Base-by-base conservation (phyloP, 2,329 filamentous ascomycete genomes). In the Salinomyces thailandicus region DNA sequence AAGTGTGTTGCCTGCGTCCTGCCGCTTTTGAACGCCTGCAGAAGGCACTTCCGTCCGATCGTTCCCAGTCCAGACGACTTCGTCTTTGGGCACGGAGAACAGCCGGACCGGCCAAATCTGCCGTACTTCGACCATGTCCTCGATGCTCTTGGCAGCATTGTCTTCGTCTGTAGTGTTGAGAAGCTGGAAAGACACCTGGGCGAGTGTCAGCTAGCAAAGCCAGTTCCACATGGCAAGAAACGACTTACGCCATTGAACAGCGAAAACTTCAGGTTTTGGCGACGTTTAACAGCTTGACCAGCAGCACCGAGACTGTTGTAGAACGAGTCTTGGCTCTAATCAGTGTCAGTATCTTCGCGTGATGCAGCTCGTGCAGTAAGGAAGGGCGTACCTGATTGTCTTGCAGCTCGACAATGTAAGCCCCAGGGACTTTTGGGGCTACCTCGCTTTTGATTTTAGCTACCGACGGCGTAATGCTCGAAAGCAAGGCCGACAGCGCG, bases 81-180 rank as follows among this genome's bases (percentile, higher is more conserved):
- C 31, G 18, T 47, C 42, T 5, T 39, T 24, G 14, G 46, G 47
- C 17, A 46, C 35, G 18, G 40, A 41, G 27, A 46, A 49, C 17
- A 46, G 33, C 14, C 45, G 40, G 20, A 49, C 44, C 12, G 47
- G 47, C 47, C 47, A 49, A 36, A 49, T 38, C 27, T 49, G 42
- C 32, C 41, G 41, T 14, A 49, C 44, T 20, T 40, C 37, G 4
- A 45, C 43, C 36, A 48, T 45, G 5, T 35, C 39, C 15, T 46
- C 38, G 11, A 49, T 49, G 20, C 46, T 43, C 27, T 41, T 38
- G 20, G 43, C 40, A 11, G 41, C 39, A 12, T 38, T 36, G 27
- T 47, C 41, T 28, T 49, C 45, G 11, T 44, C 39, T 11, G 38
- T 35, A 16, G 37, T 38, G 27, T 47, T 33, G 14, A 45, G 34